phyloP scores from a whole-genome alignment of 2,329 filamentous ascomycete species.

The Lasiodiplodia hormozganensis region DNA sequence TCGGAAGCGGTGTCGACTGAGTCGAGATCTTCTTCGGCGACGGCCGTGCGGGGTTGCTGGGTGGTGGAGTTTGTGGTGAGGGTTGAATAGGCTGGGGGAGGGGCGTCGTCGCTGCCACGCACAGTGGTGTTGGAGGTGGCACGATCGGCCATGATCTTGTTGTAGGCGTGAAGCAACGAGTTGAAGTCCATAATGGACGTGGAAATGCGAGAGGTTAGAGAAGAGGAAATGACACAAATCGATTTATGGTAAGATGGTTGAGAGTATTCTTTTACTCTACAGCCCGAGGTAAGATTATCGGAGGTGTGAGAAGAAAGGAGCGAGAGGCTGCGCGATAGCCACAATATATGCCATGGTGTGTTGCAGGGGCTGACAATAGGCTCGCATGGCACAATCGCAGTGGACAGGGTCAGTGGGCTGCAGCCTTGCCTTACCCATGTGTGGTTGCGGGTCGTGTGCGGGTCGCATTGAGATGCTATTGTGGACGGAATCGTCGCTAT shows the following conservation, averaged over 20 bases:
- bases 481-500: neutral
- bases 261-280: neutral
- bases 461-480: slow-evolving; percentile 8
- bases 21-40: slow-evolving; percentile 2
- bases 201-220: neutral
- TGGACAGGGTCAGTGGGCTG: neutral
- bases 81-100: slow-evolving; percentile 10
- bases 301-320: neutral
- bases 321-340: neutral
- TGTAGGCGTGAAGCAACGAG: slow-evolving; percentile 19
- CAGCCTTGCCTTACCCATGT: neutral
- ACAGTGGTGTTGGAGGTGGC: slow-evolving; percentile 5
- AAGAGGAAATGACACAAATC: neutral
- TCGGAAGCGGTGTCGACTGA: neutral
- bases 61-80: neutral
- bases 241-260: neutral
- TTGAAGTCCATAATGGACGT: slow-evolving; percentile 19
- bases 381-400: slow-evolving; percentile 7
- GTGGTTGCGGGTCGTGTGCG: neutral
- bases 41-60: too few relatives aligned
- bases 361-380: slow-evolving; percentile 19
- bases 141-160: slow-evolving; percentile 25
- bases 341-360: slow-evolving; percentile 12
- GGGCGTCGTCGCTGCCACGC: slow-evolving; percentile 8
- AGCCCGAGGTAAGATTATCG: too few relatives aligned